Percentiles rank a stretch among this genome's conserved stretches.
These are phyloP conservation scores for Stephania yunnanensis DNA, from an alignment of 164 flowering plant genomes.

Conservation along the genomic window DNA sequence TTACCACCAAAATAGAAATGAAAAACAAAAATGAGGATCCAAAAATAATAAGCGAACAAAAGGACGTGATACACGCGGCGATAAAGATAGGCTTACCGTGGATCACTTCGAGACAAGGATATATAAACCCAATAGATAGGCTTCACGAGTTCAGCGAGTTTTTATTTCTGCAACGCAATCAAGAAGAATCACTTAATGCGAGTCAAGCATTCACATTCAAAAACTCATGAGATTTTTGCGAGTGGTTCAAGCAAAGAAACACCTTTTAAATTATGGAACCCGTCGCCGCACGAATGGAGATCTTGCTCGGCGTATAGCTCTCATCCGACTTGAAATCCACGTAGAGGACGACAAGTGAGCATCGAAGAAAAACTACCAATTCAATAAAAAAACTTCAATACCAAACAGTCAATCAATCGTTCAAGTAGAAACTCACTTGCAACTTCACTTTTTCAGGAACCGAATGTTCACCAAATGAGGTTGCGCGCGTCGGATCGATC, in stretches of 20 bases:
- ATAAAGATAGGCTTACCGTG: constrained; percentile 46
- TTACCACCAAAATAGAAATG: too few species aligned
- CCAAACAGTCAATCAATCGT: too few species aligned
- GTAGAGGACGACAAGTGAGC: constrained; percentile 63
- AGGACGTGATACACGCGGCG: background rate
- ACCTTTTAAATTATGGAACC: constrained; percentile 95
- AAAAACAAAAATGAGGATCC: too few species aligned
- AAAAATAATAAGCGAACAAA: too few species aligned
- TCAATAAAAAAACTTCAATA: background rate
- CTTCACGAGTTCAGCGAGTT: constrained; percentile 72
- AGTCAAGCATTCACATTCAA: background rate
- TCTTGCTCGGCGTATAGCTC: constrained; percentile 41
- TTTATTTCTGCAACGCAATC: constrained; percentile 64
- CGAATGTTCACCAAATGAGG: constrained; percentile 90
- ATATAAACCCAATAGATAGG: constrained; percentile 85
- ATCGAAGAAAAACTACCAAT: background rate
- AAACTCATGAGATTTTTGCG: background rate
- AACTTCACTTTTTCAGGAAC: constrained; percentile 91
- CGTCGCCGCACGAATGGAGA: constrained; percentile 79
- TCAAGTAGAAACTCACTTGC: constrained; percentile 34
- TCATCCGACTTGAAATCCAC: constrained; percentile 98
- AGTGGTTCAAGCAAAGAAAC: too few species aligned
- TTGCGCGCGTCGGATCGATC: constrained; percentile 83
- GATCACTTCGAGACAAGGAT: constrained; percentile 81
- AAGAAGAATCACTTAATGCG: too few species aligned